Evolutionary conservation across 202 grass and related monocot genomes (phyloP), one percentile per base, ranked within the genome.

Genomic region (Setaria italica): DNA sequence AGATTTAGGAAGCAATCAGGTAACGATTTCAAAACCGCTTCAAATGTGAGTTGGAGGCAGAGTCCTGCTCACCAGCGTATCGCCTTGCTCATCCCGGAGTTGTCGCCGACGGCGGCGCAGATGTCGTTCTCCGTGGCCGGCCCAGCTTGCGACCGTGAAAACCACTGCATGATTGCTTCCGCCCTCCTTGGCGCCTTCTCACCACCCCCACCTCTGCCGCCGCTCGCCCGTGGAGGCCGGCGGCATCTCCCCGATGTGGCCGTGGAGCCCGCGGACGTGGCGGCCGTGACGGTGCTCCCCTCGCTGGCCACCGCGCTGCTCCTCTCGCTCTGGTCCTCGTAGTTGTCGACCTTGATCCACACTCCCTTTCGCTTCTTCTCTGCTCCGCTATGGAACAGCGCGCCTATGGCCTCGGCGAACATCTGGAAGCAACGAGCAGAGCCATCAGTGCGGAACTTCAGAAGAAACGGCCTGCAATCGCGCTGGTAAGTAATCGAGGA

Each of bases 351-450:
- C 49, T 91, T 66, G 66, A 92, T 72, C 85, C 89, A 88, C 39
- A 91, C 20, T 16, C 89, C 85, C 81, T 91, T 91, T 77, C 77
- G 71, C 81, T 65, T 91, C 85, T 85, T 88, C 70, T 41, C 33
- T 9, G 17, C 48, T 37, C 55, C 85, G 5, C 63, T 43, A 17
- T 41, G 47, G 19, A 83, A 67, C 74, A 79, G 13, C 67, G 39
- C 16, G 34, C 69, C 83, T 45, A 60, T 89, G 67, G 77, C 90
- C 82, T 86, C 67, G n/a, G 25, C 50, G 33, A 92, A 78, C 54
- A 82, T 78, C 85, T 91, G 55, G n/a, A 88, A 25, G 33, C 72
- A 29, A 45, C 19, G 70, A 87, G 25, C 46, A 68, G 70, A 58
- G 25, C 20, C 85, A 51, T 87, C 64, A 70, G 45, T 1, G 50